Base-by-base conservation (phyloP, 805 yeast genomes). In the Lachancea cidri region DNA sequence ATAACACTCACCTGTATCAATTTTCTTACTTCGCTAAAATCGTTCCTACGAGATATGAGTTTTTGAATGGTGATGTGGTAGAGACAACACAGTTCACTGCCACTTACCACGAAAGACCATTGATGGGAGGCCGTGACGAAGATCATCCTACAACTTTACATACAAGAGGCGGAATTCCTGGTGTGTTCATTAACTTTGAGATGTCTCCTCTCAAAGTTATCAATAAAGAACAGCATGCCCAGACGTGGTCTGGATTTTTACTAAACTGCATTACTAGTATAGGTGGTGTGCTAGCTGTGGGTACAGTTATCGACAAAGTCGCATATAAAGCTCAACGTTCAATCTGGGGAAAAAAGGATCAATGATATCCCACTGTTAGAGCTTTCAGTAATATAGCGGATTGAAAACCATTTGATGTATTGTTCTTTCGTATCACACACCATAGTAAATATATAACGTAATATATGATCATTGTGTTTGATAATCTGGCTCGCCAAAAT, bases 201-300 rank as follows among this genome's bases (percentile, higher is more conserved):
- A 88, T 93, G 62, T 81, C 95, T 42, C 96, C 98, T 8, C 71
- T 93, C 70, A 87, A 88, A 59, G 88, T 93, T 38, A 85, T 89
- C 55, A 87, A 91, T 65, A 73, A 77, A 43, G 94, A 93, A 62
- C 80, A 66, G 36, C 71, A 70, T 43, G 60, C 62, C 14, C 83
- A 81, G 58, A 74, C 93, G 2, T 84, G 93, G 81, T 81, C 89
- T 22, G 85, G 88, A 1, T 88, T 89, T 58, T 55, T 87, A 18
- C 67, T 88, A 44, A 87, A 89, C 27, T 86, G 85, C 19, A 78
- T 93, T 50, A 83, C 96, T 42, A 86, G 94, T 5, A 74, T 91
- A 31, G 98, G 97, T 7, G 97, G 98, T 36, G 88, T 93, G 8
- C 70, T 93, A 44, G 89, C 96, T 19, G 88, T 91, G 19, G 98